Evolutionary conservation across 768 basidiomycete species (phyloP), one percentile per base, ranked within the genome.

Genomic region (Amanita exitialis): DNA sequence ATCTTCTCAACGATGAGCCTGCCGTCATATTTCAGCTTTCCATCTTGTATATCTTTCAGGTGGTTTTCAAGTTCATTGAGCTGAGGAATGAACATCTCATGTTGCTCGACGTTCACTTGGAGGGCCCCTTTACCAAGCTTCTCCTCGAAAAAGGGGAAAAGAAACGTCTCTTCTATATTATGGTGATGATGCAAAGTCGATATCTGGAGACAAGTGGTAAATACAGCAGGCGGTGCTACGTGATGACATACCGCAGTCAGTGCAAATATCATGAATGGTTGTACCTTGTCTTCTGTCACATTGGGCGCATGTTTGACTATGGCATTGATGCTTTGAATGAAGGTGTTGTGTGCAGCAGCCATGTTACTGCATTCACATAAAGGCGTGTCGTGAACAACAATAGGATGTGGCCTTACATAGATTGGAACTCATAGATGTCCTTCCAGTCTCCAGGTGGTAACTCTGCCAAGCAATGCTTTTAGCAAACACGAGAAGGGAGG

Each of bases 41-140:
- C 72, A 41, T 71, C 76, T 58, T 79, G 75, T 8, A 83, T 76
- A 32, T 80, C 77, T 54, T 80, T 71, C 52, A 82, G 69, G 20
- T 64, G 63, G 16, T 42, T 49, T 49, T 62, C 58, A 2, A 61
- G 52, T 20, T 58, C 58, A 6, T 58, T 54, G 6, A 67, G 49
- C 6, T 61, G 55, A 6, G 59, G 58, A 16, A 62, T 54, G 49
- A 68, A 68, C 3, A 32, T 38, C 13, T 56, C 49, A 23, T 67
- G 67, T 35, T 66, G 58, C 9, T 66, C 63, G 21, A 64, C 50
- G 47, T 62, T 67, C 9, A 30, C 16, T 2, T 37, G 39, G 54
- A 68, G 58, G 0, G 59, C 21, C 4, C 57, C 54, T 16, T 46
- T 39, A 4, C 66, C 63, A 4, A 67, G 49, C 41, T 65, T 66